Base-by-base conservation (phyloP, 129 eudicot species). In the Centaurea solstitialis region DNA sequence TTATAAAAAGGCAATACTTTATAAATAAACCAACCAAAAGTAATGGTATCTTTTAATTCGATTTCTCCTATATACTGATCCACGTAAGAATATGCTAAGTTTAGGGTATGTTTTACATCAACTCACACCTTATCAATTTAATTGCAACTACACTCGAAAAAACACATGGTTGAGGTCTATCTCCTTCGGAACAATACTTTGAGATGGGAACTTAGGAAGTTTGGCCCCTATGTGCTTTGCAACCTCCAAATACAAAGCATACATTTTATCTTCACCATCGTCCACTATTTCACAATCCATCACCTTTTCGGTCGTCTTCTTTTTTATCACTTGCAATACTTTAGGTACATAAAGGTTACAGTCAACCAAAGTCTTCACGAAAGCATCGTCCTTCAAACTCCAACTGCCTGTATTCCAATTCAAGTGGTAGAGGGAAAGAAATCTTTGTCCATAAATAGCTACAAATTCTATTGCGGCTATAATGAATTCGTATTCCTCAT, bases 371-470 rank as follows among this genome's bases (percentile, higher is more conserved):
- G 77, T 26, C 57, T 68, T 76, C 30, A 75, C 26, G 17, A 83
- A 40, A 6, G 74, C 76, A 28, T 72, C 67, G 10, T 64, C 78
- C 73, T 85, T 89, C 66, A 85, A 86, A 9, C 64, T 83, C 98
- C 98, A 93, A 5, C 73, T 76, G 4, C 98, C 93, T 3, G 83
- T 91, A 72, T 76, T 83, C 98, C 97, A 93, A 23, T 88, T 77
- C 65, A 91, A 89, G 30, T 83, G 65, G 85, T 93, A 93, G 22
- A 87, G 23, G 12, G 94, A 81, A 83, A 93, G 88, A 77, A 93
- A 91, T 13, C 98, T 75, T 41, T 91, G 92, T 4, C 98, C 98
- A 28, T 88, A 91, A 3, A 37, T 53, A 10, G 92, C 87, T 39
- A 90, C 64, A 47, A 91, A 94, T 73, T 94, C 93, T 0, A 94